Evolutionary conservation across 2,329 filamentous ascomycete species (phyloP), one percentile per base, ranked within the genome.

Genomic region (Orbilia javanica): DNA sequence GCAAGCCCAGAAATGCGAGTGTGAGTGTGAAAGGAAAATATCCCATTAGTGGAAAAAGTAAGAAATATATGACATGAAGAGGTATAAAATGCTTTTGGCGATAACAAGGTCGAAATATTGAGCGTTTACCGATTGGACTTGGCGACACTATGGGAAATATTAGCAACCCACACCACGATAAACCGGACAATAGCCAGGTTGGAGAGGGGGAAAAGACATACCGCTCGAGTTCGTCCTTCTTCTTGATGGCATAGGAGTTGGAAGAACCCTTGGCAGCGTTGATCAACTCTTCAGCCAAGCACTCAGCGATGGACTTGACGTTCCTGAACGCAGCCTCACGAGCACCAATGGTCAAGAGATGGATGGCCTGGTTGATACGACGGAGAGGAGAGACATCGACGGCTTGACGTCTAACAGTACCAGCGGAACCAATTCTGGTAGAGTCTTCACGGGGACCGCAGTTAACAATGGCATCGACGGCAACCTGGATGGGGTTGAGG

Each of bases 181-280:
- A 7, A 39, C 1, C 7, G 44, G 18, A n/a, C 42, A 18, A 11
- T 22, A 22, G 10, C 34, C n/a, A n/a, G 20, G n/a, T 34, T 29
- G 5, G 11, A 10, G 31, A 34, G 5, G 31, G 31, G 6, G 20
- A 20, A 44, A 44, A 20, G 15, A 74, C 80, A 44, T 80, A 82
- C 81, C 81, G 96, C 92, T 99, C 96, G 89, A 99, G 88, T 92
- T 99, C 96, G 88, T 99, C 96, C 95, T 99, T 99, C 94, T 99
- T 99, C 94, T 99, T 99, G 92, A 99, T 99, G 85, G 96, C 96
- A 50, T 82, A 79, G 83, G 94, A 97, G 94, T 99, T 99, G 89
- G 93, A 96, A 91, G 92, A 96, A 85, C 96, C 96, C 93, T 99
- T 99, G 87, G 96, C 96, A 86, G 96, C 96, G 90, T 99, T 99